Conservation (phyloP, 441 rosid genomes). For the Gossypium gossypioides region DNA sequence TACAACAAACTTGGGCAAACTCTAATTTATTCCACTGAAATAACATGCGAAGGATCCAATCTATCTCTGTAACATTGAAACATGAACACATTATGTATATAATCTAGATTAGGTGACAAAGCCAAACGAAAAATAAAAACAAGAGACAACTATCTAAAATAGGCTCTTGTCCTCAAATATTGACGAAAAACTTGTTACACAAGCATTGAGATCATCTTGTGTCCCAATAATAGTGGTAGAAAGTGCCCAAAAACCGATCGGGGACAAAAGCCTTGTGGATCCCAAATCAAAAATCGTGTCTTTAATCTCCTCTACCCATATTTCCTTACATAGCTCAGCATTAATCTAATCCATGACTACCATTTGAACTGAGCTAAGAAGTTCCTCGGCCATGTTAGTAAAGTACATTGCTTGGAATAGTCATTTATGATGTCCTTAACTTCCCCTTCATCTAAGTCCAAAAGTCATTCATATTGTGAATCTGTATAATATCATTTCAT, state of each 20-base stretch:
- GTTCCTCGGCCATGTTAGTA: not conserved
- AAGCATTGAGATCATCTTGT: not conserved
- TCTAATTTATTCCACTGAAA: not conserved
- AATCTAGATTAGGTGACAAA: not conserved
- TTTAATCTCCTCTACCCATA: not conserved
- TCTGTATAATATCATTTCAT: not conserved
- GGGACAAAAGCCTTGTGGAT: not conserved
- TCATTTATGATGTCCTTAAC: not conserved
- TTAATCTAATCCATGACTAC: not conserved
- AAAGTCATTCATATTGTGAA: not conserved
- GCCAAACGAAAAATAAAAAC: not conserved
- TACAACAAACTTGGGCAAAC: not conserved
- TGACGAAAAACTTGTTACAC: not conserved
- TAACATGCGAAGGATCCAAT: not conserved
- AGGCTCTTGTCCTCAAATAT: not conserved
- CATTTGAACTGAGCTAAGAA: not conserved
- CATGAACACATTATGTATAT: not conserved
- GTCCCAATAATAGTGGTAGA: not conserved
- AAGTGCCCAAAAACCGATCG: not conserved
- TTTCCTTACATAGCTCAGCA: not conserved
- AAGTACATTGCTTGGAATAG: not conserved
- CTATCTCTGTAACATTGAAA: not conserved
- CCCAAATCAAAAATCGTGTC: not conserved
- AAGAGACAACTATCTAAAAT: not conserved
- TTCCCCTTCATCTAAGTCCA: not conserved